Evolutionary conservation across 1,284 basidiomycete species (phyloP).

Genomic region (Pisolithus thermaeus): DNA sequence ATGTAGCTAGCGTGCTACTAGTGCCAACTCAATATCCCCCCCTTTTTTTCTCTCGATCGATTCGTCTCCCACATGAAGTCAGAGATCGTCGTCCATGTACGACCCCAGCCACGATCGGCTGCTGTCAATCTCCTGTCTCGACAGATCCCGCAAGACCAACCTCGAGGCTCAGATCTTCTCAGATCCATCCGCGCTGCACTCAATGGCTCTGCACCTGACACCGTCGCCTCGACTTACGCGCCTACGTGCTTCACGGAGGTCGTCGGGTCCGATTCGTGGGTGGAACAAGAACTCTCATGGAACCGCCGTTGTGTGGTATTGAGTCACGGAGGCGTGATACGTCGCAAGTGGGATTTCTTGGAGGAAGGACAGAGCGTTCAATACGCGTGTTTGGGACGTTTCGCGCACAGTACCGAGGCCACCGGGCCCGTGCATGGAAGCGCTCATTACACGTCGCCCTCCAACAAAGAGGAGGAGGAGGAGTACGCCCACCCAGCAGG

Average conservation of each 20-base stretch:
- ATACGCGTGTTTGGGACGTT: slow-evolving; percentile 70
- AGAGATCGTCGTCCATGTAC: slow-evolving; percentile 29
- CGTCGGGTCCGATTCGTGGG: slow-evolving; percentile 27
- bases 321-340: slow-evolving; percentile 64
- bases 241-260: slow-evolving; percentile 29
- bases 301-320: slow-evolving; percentile 61
- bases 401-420: slow-evolving; percentile 44
- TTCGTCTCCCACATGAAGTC: slow-evolving; percentile 14
- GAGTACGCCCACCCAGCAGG: slow-evolving; percentile 26
- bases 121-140: slow-evolving; percentile 24
- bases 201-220: slow-evolving; percentile 42
- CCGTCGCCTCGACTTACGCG: slow-evolving; percentile 32
- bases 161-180: slow-evolving; percentile 40
- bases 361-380: slow-evolving; percentile 68
- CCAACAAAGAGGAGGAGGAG: slow-evolving; percentile 18
- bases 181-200: slow-evolving; percentile 46
- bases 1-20: too few species aligned
- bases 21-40: background rate
- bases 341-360: slow-evolving; percentile 70
- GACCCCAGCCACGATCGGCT: slow-evolving; percentile 30
- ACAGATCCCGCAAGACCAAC: slow-evolving; percentile 7
- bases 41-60: background rate
- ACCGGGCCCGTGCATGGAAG: slow-evolving; percentile 32
- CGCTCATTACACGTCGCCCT: slow-evolving; percentile 34
- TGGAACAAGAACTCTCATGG: slow-evolving; percentile 64